phyloP scores from a whole-genome alignment of 106 monocot genomes.

The Allium sativum region DNA sequence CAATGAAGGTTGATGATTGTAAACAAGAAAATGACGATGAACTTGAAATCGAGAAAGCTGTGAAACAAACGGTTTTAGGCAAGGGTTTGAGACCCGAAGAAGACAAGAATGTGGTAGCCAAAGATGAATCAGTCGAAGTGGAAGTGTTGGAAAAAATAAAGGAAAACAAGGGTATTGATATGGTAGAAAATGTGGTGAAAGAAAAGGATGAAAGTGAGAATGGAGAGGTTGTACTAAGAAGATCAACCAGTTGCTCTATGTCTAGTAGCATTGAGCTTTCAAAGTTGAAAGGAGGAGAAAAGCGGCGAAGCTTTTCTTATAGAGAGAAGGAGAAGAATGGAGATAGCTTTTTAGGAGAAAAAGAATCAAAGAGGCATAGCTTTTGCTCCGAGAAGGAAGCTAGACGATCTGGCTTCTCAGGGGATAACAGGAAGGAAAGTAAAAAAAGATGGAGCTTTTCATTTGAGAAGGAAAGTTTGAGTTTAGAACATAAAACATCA shows the following conservation, averaged over 20 bases:
- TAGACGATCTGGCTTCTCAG: constrained; percentile 48
- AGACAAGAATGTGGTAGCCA: background rate
- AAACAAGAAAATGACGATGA: constrained; percentile 2
- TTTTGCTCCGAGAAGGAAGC: constrained; percentile 37
- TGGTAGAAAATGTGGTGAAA: constrained; percentile 1
- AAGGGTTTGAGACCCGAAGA: background rate
- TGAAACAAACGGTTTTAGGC: background rate
- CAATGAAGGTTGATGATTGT: constrained; percentile 10
- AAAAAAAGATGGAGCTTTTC: constrained; percentile 49
- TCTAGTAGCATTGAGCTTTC: constrained; percentile 22
- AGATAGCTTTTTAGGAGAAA: constrained; percentile 62
- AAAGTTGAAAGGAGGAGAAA: constrained; percentile 24
- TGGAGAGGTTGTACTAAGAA: constrained; percentile 7
- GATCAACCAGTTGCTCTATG: constrained; percentile 33
- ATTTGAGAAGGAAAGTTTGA: constrained; percentile 31
- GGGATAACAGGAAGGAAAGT: constrained; percentile 23
- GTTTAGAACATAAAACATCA: background rate
- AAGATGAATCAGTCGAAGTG: constrained; percentile 6
- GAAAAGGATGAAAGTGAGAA: constrained; percentile 11
- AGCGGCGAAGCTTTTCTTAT: constrained; percentile 25
- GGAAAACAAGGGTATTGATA: background rate
- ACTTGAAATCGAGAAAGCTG: background rate
- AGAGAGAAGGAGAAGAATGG: constrained; percentile 36
- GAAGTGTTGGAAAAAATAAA: background rate
- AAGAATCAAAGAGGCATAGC: constrained; percentile 36